A percentile compares a stretch with the other conserved stretches of the same genome.
phyloP scores from a whole-genome alignment of 768 basidiomycete genomes.

The Coprinopsis cinerea region DNA sequence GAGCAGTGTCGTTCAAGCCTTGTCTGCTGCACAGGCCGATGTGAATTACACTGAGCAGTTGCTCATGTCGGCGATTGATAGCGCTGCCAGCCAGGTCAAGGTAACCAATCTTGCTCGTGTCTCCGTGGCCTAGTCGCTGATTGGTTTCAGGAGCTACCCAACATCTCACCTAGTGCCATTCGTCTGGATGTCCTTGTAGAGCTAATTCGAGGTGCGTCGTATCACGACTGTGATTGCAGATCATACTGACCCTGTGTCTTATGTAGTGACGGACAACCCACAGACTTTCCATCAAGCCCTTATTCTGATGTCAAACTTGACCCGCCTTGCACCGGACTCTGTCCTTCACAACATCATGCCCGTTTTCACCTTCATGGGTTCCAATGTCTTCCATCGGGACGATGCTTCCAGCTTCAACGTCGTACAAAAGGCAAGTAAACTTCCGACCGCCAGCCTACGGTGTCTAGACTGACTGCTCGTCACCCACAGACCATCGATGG shows the following conservation, averaged over 20 bases:
- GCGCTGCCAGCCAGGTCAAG: slow-evolving; percentile 47
- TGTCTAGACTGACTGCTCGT: slow-evolving; percentile 5
- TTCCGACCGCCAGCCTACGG: neutral
- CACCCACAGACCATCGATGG: slow-evolving; percentile 74
- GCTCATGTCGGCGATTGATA: slow-evolving; percentile 76
- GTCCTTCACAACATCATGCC: slow-evolving; percentile 96
- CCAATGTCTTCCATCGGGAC: slow-evolving; percentile 95
- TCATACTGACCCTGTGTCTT: slow-evolving; percentile 3
- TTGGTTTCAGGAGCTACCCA: slow-evolving; percentile 42
- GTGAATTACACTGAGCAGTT: slow-evolving; percentile 78
- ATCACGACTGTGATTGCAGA: neutral
- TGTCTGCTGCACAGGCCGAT: slow-evolving; percentile 52
- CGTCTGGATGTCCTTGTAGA: slow-evolving; percentile 85
- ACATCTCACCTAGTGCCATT: slow-evolving; percentile 50
- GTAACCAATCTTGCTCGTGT: slow-evolving; percentile 31
- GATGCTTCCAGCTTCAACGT: slow-evolving; percentile 94
- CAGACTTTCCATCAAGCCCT: slow-evolving; percentile 94
- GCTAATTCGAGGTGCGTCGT: slow-evolving; percentile 63
- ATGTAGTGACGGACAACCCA: slow-evolving; percentile 77
- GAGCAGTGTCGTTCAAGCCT: slow-evolving; percentile 53
- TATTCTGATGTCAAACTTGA: slow-evolving; percentile 78
- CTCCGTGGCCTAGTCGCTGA: neutral
- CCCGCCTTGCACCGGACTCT: slow-evolving; percentile 81
- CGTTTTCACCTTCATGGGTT: slow-evolving; percentile 98
- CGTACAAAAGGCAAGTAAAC: slow-evolving; percentile 72